Evolutionary conservation across 2,329 filamentous ascomycete species (phyloP), one percentile per base, ranked within the genome.

Genomic region (Aureobasidium sp.): DNA sequence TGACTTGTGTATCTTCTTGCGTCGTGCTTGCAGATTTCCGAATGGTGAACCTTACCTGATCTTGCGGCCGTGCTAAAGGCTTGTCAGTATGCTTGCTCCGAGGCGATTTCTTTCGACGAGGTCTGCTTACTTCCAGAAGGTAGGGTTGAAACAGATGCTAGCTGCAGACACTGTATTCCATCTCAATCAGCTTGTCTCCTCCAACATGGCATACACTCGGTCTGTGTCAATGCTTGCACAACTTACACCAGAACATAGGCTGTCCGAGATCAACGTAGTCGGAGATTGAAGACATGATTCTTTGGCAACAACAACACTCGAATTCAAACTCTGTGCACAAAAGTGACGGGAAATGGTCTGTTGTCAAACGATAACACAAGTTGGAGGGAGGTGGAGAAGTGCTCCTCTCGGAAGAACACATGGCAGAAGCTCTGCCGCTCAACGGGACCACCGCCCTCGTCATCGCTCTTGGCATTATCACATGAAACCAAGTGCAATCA

Each of bases 81-180:
- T 57, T 63, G 25, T 60, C 5, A 51, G 46, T 27, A 29, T 29
- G 11, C 0, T 6, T 37, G n/a, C 17, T 43, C 17, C 7, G 9
- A 29, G 19, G n/a, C 8, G 9, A 25, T 4, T 1, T 2, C 7
- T 6, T 2, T 1, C 17, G 3, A 27, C 21, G 15, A 13, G 23
- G 8, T 1, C 3, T 57, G 82, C 89, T 80, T 81, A 96, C 92
- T 99, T 99, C 94, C 94, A 99, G 76, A 96, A 97, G n/a, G 94
- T 87, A 23, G 94, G 94, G 76, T 99, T 99, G 77, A 99, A 97
- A 51, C 87, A 82, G 75, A 99, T 95, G 57, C 89, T 83, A 60
- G 80, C 81, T 50, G 86, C 89, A 67, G 90, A 89, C 67, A 94
- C 92, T 96, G 64, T 37, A 7, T 37, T 19, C 13, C 29, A 19